Conservation (phyloP, 2,329 filamentous ascomycete species). For the Purpureocillium lavendulum region DNA sequence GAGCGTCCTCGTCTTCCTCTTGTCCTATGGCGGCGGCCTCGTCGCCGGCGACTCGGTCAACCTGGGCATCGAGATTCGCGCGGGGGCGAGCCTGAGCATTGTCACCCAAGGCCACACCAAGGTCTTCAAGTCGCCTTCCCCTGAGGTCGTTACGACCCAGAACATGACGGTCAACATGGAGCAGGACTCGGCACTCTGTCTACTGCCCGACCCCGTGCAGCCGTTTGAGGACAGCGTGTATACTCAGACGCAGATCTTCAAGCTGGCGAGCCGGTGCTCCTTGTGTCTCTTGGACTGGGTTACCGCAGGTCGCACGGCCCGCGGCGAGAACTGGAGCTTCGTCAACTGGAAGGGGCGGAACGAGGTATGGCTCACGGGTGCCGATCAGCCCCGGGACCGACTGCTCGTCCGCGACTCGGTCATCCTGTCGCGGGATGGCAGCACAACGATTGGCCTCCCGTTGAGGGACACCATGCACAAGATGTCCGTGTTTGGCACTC, state of each 20-base stretch:
- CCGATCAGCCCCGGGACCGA: conserved; percentile 30
- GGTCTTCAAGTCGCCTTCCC: conserved; percentile 72
- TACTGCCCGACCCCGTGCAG: conserved; percentile 86
- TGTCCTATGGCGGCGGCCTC: conserved; percentile 91
- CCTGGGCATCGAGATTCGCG: conserved; percentile 58
- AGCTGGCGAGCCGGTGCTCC: conserved; percentile 45
- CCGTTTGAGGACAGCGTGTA: conserved; percentile 82
- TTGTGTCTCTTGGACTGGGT: conserved; percentile 92
- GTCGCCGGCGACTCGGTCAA: conserved; percentile 79
- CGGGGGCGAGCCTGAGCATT: conserved; percentile 56
- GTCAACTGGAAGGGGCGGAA: conserved; percentile 73
- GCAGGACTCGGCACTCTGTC: conserved; percentile 46
- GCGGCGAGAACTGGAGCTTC: conserved; percentile 85
- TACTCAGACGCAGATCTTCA: conserved; percentile 75
- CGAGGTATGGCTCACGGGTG: conserved; percentile 60
- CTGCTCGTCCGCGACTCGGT: conserved; percentile 82
- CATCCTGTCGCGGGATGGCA: conserved; percentile 54
- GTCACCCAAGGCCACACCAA: conserved; percentile 82
- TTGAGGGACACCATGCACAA: conserved; percentile 61
- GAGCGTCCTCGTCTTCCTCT: conserved; percentile 74
- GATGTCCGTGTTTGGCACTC: conserved; percentile 71
- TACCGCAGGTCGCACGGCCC: conserved; percentile 73
- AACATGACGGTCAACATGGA: conserved; percentile 42
- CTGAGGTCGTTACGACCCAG: conserved; percentile 49
- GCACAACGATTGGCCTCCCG: conserved; percentile 26